Base-by-base conservation (phyloP, 2,329 filamentous ascomycete species). In the Claviceps pusilla region DNA sequence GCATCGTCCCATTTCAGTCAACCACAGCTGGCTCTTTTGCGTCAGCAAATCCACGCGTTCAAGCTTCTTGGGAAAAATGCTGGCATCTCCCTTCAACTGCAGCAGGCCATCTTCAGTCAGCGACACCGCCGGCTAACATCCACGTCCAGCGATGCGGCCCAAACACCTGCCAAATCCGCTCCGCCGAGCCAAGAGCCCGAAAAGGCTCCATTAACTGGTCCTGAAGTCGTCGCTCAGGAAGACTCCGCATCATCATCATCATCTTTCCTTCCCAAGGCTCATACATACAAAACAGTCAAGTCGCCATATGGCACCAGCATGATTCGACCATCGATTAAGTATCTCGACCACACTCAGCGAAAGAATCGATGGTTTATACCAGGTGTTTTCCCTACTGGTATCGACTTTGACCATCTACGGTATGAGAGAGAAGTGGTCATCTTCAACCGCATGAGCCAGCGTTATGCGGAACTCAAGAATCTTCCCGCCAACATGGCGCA, bases 11-110 rank as follows among this genome's bases (percentile, higher is more conserved):
- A 82, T 57, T 90, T 95, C 66, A 84, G 83, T 12, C 78, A 79
- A 29, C 86, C 93, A 55, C 93, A 98, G 66, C 73, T 95, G 48
- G 76, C 78, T 29, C 80, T 87, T 47, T 73, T 98, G 10, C 79
- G 88, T 57, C 84, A 87, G 59, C 93, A 98, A 67, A 95, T 97
- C 51, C 78, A 85, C 61, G 90, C 91, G 0, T 97, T 96, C 71
- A 94, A 94, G 69, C 78, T 89, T 60, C 76, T 98, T 4, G 85
- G 87, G 5, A 94, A 93, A 69, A 95, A 95, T 61, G 76, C 86
- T 14, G 85, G 89, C 0, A 81, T 97, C 3, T 89, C 91, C 1
- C 70, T 79, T 35, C 78, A 81, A 58, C 79, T 95, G 59, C 89
- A 95, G 66, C 86, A 91, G 64, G 82, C 86, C 50, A 83, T 97